These are phyloP conservation scores for Raphanus raphanistrum DNA, from an alignment of 345 rosid genomes.

Conservation along the genomic window DNA sequence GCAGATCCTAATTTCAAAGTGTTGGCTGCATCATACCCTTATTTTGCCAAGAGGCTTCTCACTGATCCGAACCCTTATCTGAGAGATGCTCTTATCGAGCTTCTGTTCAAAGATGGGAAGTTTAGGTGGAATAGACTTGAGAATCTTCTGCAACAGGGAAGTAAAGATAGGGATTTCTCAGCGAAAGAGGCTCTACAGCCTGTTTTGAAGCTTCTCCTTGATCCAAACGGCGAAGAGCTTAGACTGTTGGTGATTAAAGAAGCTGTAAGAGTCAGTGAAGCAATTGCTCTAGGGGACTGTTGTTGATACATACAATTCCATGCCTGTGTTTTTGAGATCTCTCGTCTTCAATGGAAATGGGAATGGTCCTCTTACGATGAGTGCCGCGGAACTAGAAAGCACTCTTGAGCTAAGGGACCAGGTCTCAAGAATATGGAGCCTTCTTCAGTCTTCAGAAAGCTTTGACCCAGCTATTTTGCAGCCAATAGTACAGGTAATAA, in stretches of 20 bases:
- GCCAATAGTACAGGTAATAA: conserved; percentile 75
- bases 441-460: conserved; percentile 63
- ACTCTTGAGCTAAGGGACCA: conserved; percentile 71
- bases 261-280: conserved; percentile 77
- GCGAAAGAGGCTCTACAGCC: conserved; percentile 92
- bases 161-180: conserved; percentile 88
- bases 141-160: conserved; percentile 87
- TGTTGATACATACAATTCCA: conserved; percentile 64
- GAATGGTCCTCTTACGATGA: conserved; percentile 57
- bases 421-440: conserved; percentile 79
- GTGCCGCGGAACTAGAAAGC: conserved; percentile 53
- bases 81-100: conserved; percentile 93
- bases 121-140: conserved; percentile 98
- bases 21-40: conserved; percentile 94
- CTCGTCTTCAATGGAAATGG: conserved; percentile 54
- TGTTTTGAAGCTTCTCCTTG: conserved; percentile 70
- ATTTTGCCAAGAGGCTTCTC: conserved; percentile 96
- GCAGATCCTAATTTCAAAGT: conserved; percentile 95
- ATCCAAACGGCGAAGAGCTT: conserved; percentile 82
- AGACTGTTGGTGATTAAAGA: conserved; percentile 74
- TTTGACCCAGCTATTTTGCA: conserved; percentile 80
- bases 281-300: conserved; percentile 58
- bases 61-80: conserved; percentile 96
- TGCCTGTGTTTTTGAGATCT: conserved; percentile 57
- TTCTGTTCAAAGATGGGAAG: conserved; percentile 92